phyloP scores from a whole-genome alignment of 2,329 filamentous ascomycete genomes.

The Teratosphaeria epicoccoides region DNA sequence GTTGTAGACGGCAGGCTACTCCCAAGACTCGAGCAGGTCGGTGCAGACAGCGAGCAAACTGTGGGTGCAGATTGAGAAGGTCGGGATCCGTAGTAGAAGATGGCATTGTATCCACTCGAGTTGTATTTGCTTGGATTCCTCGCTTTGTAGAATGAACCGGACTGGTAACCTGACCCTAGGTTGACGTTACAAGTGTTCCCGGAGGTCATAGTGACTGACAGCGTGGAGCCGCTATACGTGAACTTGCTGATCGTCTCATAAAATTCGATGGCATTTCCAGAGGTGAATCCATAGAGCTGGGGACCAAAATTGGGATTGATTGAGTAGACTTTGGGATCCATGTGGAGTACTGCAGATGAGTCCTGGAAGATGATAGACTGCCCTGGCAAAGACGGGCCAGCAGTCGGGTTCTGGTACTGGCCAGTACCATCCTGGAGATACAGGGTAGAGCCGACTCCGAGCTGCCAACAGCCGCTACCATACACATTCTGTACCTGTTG shows the following conservation, averaged over 20 bases:
- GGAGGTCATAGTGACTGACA: conserved; percentile 2
- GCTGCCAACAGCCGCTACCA: conserved; percentile 7
- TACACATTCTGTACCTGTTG: conserved; percentile 6
- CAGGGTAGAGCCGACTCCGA: conserved; percentile 4
- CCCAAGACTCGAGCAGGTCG: conserved; percentile 1
- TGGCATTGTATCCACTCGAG: conserved; percentile 3
- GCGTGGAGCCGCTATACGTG: conserved; percentile 2
- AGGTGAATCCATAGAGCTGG: conserved; percentile 2
- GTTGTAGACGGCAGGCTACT: background rate
- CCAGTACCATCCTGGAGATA: conserved; percentile 7
- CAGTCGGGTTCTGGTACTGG: conserved; percentile 2
- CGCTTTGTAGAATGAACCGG: background rate
- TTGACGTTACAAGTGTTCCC: background rate
- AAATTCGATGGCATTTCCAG: conserved; percentile 8
- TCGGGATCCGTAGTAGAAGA: conserved; percentile 2
- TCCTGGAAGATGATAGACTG: conserved; percentile 6
- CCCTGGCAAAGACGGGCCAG: conserved; percentile 1
- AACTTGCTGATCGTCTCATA: conserved; percentile 3
- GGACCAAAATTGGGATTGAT: conserved; percentile 5
- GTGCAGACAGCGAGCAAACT: conserved; percentile 1
- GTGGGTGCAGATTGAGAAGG: background rate
- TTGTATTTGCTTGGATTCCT: conserved; percentile 1
- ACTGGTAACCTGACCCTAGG: background rate
- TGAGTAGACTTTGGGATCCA: conserved; percentile 5
- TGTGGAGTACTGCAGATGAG: conserved; percentile 7